Percentiles rank a stretch among this genome's conserved stretches.
Evolutionary conservation across 371 early-diverging fungal species (phyloP).

Genomic region (Zopfochytrium polystomum): DNA sequence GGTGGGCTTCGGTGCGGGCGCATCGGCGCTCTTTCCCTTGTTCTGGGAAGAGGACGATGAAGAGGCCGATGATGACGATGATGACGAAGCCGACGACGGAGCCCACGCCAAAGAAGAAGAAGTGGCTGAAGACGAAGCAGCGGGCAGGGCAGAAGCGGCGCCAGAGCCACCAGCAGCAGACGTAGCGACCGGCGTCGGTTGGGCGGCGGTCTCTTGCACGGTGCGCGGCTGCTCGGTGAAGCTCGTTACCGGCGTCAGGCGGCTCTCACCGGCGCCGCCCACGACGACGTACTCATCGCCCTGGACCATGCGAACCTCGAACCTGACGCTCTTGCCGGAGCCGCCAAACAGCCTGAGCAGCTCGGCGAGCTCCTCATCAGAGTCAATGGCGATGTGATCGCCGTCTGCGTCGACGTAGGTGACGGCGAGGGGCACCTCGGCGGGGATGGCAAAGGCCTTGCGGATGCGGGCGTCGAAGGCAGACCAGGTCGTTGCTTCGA

Average conservation of each 20-base stretch:
- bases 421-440: conserved; percentile 10
- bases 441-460: conserved; percentile 14
- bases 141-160: not conserved
- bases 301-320: too few species aligned
- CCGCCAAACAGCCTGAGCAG: conserved; percentile 3
- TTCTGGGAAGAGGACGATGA: not conserved
- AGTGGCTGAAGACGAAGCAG: not conserved
- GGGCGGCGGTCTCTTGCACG: not conserved
- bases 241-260: too few species aligned
- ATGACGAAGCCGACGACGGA: not conserved
- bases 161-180: not conserved
- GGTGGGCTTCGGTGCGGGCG: not conserved
- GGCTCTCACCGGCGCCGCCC: too few species aligned
- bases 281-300: not conserved
- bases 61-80: not conserved
- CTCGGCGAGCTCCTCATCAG: conserved; percentile 27
- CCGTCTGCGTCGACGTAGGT: conserved; percentile 30
- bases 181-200: not conserved
- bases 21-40: not conserved
- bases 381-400: conserved; percentile 28
- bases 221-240: too few species aligned
- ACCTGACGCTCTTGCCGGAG: not conserved
- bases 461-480: conserved; percentile 25
- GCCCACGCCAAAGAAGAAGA: not conserved
- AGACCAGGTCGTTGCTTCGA: conserved; percentile 13